Evolutionary conservation across 2,329 filamentous ascomycete species (phyloP).

Genomic region (Daldinia sp.): DNA sequence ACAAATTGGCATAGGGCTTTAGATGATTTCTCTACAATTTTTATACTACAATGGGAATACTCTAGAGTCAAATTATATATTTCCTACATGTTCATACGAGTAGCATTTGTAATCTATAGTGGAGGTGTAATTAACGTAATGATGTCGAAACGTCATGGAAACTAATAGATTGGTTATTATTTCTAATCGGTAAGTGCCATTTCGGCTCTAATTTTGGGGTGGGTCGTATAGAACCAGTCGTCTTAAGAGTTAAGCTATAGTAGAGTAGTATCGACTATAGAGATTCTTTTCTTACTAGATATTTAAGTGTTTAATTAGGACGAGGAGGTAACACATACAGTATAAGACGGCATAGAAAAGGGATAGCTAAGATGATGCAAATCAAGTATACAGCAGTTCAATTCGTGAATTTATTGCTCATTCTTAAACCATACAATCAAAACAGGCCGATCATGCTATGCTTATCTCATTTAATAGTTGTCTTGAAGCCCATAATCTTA

Average conservation of each 20-base stretch:
- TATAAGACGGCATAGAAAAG: neutral
- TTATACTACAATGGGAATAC: neutral
- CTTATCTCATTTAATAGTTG: neutral
- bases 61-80: neutral
- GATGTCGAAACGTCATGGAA: conserved; percentile 32
- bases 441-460: neutral
- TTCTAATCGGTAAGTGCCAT: conserved; percentile 18
- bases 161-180: conserved; percentile 10
- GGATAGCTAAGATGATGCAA: neutral
- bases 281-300: neutral
- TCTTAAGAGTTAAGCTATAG: neutral
- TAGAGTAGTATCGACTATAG: neutral
- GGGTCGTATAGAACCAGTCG: neutral
- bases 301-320: neutral
- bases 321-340: neutral
- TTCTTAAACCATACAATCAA: neutral
- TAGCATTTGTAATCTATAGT: neutral
- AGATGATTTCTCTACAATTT: neutral
- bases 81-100: neutral
- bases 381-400: neutral
- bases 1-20: too few relatives aligned
- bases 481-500: neutral
- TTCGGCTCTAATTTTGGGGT: neutral
- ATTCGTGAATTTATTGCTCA: neutral
- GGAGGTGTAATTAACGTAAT: conserved; percentile 10